phyloP scores from a whole-genome alignment of 2,329 filamentous ascomycete species.

The Tolypocladium amazonense region DNA sequence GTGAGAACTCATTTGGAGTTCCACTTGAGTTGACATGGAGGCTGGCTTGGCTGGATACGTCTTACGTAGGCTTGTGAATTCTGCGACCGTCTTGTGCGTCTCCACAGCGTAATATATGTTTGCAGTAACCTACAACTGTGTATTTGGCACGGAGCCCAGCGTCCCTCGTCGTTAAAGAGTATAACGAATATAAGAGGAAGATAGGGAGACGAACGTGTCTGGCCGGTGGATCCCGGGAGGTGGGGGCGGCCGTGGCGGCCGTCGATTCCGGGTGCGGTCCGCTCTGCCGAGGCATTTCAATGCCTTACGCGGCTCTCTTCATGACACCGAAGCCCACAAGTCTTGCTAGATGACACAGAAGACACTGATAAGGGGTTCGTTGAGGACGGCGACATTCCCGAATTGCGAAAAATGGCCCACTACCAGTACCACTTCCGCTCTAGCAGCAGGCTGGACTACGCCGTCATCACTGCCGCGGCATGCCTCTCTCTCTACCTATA shows the following conservation, averaged over 20 bases:
- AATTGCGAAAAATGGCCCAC: neutral
- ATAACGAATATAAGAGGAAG: neutral
- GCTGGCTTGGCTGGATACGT: no score
- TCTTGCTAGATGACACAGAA: neutral
- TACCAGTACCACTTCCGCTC: neutral
- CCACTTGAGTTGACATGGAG: no score
- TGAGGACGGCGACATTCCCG: neutral
- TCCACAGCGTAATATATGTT: neutral
- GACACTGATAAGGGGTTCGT: neutral
- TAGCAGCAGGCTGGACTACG: slow-evolving; percentile 2
- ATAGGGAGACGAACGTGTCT: neutral
- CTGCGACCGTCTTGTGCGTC: neutral
- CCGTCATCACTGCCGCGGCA: slow-evolving; percentile 10
- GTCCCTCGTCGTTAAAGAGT: neutral
- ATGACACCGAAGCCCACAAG: neutral
- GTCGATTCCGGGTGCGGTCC: neutral
- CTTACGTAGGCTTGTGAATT: neutral
- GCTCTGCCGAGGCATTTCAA: neutral
- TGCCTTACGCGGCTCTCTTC: neutral
- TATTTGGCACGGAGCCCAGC: neutral
- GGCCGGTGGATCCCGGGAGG: neutral
- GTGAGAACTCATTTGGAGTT: neutral
- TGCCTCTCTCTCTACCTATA: slow-evolving; percentile 25
- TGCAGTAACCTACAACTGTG: neutral
- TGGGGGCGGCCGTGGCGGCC: neutral